phyloP scores from a whole-genome alignment of 2,329 filamentous ascomycete genomes.

The Clonostachys rosea region DNA sequence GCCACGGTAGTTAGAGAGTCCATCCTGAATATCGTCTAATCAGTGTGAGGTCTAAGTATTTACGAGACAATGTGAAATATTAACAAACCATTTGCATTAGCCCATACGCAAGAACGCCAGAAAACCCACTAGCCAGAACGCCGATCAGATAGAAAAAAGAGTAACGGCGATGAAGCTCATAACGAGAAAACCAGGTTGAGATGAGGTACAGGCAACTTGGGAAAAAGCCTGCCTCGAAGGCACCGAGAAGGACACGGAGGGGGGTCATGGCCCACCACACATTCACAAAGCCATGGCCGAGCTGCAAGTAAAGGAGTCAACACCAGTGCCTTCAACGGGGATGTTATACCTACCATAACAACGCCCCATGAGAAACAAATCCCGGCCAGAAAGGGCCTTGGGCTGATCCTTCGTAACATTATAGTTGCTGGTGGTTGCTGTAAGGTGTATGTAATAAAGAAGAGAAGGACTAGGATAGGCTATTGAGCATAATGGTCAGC shows the following conservation, averaged over 20 bases:
- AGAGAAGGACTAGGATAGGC: conserved; percentile 8
- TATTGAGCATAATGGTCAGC: background rate
- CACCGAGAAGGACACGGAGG: conserved; percentile 10
- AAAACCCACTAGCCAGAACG: conserved; percentile 14
- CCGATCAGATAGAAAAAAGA: conserved; percentile 17
- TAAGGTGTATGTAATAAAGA: conserved; percentile 13
- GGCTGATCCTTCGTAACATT: conserved; percentile 10
- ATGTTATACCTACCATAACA: conserved; percentile 6
- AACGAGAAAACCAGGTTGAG: conserved; percentile 62
- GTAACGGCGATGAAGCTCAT: conserved; percentile 58
- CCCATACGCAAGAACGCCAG: conserved; percentile 12
- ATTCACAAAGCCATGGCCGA: background rate
- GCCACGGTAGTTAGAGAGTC: conserved; percentile 29
- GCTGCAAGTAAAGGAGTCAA: too few species aligned
- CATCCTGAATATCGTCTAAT: conserved; percentile 32
- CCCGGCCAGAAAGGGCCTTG: conserved; percentile 9
- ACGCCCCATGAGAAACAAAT: conserved; percentile 11
- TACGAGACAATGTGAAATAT: too few species aligned
- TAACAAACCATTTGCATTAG: conserved; percentile 27
- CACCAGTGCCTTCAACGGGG: too few species aligned
- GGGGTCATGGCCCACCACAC: conserved; percentile 1
- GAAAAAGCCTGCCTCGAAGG: conserved; percentile 8
- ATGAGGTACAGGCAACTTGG: conserved; percentile 21
- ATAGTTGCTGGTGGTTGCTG: conserved; percentile 12
- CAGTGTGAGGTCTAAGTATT: too few species aligned